Percentiles rank a stretch among this genome's conserved stretches.
Conservation (phyloP, 495 filamentous ascomycete genomes). For the Neurospora sp. region DNA sequence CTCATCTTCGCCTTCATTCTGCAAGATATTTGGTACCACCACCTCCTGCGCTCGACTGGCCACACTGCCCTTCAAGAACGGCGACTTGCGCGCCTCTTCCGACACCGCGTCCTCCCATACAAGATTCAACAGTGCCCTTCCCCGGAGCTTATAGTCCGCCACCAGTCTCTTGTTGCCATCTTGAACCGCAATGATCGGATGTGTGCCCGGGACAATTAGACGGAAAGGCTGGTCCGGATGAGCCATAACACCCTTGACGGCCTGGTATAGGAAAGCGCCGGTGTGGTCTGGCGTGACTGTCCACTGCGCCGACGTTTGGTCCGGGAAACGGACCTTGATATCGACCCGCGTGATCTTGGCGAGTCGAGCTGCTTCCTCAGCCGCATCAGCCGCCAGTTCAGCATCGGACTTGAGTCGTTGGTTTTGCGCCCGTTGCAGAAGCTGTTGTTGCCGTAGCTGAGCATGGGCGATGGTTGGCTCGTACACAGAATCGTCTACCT, state of each 20-base stretch:
- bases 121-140: constrained; percentile 66
- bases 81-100: constrained; percentile 33
- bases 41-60: constrained; percentile 58
- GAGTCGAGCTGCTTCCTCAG: constrained; percentile 48
- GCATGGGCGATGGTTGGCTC: constrained; percentile 78
- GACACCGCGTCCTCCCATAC: constrained; percentile 56
- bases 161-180: constrained; percentile 49
- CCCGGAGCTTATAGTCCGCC: constrained; percentile 56
- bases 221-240: constrained; percentile 38
- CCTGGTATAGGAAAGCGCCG: constrained; percentile 54
- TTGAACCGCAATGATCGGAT: constrained; percentile 9
- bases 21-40: constrained; percentile 32
- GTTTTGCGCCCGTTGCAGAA: constrained; percentile 54
- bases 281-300: constrained; percentile 55
- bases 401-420: constrained; percentile 59
- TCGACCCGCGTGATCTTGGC: constrained; percentile 56
- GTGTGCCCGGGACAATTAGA: constrained; percentile 29
- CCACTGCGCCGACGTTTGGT: constrained; percentile 61
- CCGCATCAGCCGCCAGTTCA: constrained; percentile 50
- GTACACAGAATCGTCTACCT: constrained; percentile 64
- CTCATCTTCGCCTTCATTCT: constrained; percentile 35
- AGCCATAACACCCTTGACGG: constrained; percentile 46
- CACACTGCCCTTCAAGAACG: constrained; percentile 59
- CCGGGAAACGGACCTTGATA: constrained; percentile 80
- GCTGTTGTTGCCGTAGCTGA: constrained; percentile 65